Evolutionary conservation across 176 grass and related monocot species (phyloP).

Genomic region (Chloris gayana): DNA sequence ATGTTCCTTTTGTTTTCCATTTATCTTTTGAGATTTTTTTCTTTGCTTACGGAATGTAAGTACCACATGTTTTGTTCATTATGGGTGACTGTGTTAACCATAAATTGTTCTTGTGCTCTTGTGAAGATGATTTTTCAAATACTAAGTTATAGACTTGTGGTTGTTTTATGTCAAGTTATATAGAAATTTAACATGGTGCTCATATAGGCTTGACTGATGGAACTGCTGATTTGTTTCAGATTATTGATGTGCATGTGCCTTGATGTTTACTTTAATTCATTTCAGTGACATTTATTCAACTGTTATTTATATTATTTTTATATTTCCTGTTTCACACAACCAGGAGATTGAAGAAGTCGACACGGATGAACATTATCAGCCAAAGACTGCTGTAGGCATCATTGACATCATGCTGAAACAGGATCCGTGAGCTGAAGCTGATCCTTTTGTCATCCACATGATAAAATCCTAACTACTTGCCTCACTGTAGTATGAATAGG

Average conservation of each 20-base stretch:
- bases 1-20: not conserved
- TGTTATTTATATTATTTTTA: constrained; percentile 2
- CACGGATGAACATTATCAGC: constrained; percentile 89
- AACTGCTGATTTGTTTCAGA: not conserved
- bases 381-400: constrained; percentile 79
- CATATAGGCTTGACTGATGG: not conserved
- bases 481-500: constrained; percentile 11
- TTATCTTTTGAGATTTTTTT: too few species aligned
- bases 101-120: not conserved
- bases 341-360: constrained; percentile 98
- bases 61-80: constrained; percentile 11
- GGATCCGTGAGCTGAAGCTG: constrained; percentile 68
- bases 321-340: constrained; percentile 27
- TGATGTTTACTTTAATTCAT: not conserved
- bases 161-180: not conserved
- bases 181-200: not conserved
- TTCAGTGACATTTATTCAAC: not conserved
- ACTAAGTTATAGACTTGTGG: not conserved
- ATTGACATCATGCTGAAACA: constrained; percentile 67
- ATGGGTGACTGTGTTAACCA: not conserved
- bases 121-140: not conserved
- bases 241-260: not conserved
- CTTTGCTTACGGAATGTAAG: constrained; percentile 8
- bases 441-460: constrained; percentile 28
- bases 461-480: not conserved